phyloP scores from a whole-genome alignment of 257 asterid species.

The Euphrasia confusa region DNA sequence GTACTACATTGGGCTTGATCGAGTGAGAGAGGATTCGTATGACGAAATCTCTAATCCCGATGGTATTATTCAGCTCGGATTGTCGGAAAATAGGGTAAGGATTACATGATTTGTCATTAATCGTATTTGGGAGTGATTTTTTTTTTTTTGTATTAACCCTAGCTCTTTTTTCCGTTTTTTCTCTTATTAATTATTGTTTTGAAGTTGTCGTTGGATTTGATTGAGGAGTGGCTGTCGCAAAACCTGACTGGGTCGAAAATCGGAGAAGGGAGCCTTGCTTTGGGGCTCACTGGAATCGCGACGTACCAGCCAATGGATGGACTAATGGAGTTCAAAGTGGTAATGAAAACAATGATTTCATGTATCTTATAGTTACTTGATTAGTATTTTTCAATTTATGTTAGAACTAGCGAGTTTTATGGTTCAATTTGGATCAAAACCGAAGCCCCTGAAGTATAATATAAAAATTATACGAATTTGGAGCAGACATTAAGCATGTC shows the following conservation, averaged over 20 bases:
- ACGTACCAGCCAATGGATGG: constrained; percentile 86
- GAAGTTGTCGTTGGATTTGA: constrained; percentile 85
- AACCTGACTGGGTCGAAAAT: constrained; percentile 30
- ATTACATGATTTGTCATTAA: neutral
- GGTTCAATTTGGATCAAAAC: neutral
- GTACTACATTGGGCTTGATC: constrained; percentile 84
- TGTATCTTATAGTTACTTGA: constrained; percentile 6
- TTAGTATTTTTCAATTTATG: neutral
- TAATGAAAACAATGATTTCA: constrained; percentile 20
- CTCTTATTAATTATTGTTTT: constrained; percentile 2
- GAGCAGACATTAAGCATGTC: neutral
- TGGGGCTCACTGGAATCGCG: constrained; percentile 59
- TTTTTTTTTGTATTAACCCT: constrained; percentile 1
- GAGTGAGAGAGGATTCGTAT: constrained; percentile 53
- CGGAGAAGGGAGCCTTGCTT: constrained; percentile 39
- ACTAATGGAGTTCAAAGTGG: constrained; percentile 74
- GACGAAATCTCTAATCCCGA: constrained; percentile 50
- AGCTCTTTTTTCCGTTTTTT: neutral
- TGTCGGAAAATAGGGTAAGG: constrained; percentile 73
- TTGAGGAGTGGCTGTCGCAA: constrained; percentile 65
- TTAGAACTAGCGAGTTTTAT: neutral
- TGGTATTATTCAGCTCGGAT: constrained; percentile 84
- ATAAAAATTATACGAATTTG: neutral
- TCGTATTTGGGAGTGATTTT: constrained; percentile 7
- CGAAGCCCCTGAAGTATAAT: neutral